Base-by-base conservation (phyloP, 208 protist genomes). In the Leishmania gerbilli region DNA sequence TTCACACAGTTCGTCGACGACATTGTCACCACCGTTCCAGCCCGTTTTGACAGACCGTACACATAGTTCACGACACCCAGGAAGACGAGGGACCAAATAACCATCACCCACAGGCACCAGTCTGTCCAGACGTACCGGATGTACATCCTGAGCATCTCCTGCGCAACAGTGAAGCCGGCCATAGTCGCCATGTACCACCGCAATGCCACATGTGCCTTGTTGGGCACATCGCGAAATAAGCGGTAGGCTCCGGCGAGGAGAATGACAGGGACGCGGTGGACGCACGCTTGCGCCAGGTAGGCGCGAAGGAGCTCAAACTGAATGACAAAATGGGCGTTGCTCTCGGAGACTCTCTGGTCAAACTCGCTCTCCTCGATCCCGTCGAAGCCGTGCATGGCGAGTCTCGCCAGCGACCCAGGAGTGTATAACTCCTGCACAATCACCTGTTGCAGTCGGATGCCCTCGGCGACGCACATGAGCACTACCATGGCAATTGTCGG, bases 171-270 rank as follows among this genome's bases (percentile, higher is more conserved):
- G 60, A 86, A 85, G 51, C 81, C 34, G 64, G 88, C 85, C 6
- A 90, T 51, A 34, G 95, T 97, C 37, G 90, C 88, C 85, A 95
- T 87, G 84, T 98, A 95, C 93, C 95, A 98, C 15, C 95, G 93
- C 58, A 97, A 81, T 13, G 87, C 87, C 45, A 90, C 90, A 83
- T 95, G 88, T 40, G 85, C 85, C 34, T 84, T 88, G 34, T 89
- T 84, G 13, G 87, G 89, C 8, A 90, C 89, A 80, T 98, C 95
- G 55, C 91, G 84, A 17, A 86, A 55, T 31, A 95, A 62, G 56
- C 93, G 92, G 56, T 91, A 97, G 27, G 55, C 76, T 34, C 56
- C 88, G 60, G 85, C 87, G 11, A 95, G 51, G 37, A 91, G 47
- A 27, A 93, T 72, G 2, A 87, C 77, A 11, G 91, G 92, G 21